These are phyloP conservation scores for Nicotiana obtusifolia DNA, from an alignment of 257 asterid species.

Conservation along the genomic window DNA sequence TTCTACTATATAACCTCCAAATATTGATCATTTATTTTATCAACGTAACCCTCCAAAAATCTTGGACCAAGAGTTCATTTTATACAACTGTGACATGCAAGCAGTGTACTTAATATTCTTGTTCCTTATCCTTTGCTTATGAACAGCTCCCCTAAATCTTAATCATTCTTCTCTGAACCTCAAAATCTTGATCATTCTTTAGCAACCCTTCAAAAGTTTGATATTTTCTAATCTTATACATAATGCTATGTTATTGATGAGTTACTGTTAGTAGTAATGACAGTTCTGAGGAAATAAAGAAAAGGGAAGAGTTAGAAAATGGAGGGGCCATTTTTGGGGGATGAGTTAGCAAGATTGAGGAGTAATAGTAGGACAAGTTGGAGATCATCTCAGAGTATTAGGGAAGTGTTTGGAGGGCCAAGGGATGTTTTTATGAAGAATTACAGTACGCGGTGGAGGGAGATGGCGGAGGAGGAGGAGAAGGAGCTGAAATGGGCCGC, in stretches of 20 bases:
- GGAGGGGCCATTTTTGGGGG: conserved; percentile 51
- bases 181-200: no score
- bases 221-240: not conserved
- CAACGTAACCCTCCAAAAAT: not conserved
- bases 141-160: not conserved
- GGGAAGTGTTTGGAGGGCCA: conserved; percentile 64
- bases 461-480: conserved; percentile 49
- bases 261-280: no score
- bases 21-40: not conserved
- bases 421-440: conserved; percentile 44
- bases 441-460: conserved; percentile 47
- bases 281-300: no score
- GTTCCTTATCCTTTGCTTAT: not conserved
- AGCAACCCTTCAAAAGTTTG: not conserved
- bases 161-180: not conserved
- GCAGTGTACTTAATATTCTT: not conserved
- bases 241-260: no score
- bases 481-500: conserved; percentile 89
- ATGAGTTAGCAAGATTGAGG: conserved; percentile 40
- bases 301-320: not conserved
- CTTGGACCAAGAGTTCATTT: not conserved
- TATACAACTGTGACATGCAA: not conserved
- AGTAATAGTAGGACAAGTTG: conserved; percentile 28
- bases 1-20: not conserved
- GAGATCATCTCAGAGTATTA: conserved; percentile 43